Base-by-base conservation (phyloP, 2,329 filamentous ascomycete species). In the Clarireedia hainanense region DNA sequence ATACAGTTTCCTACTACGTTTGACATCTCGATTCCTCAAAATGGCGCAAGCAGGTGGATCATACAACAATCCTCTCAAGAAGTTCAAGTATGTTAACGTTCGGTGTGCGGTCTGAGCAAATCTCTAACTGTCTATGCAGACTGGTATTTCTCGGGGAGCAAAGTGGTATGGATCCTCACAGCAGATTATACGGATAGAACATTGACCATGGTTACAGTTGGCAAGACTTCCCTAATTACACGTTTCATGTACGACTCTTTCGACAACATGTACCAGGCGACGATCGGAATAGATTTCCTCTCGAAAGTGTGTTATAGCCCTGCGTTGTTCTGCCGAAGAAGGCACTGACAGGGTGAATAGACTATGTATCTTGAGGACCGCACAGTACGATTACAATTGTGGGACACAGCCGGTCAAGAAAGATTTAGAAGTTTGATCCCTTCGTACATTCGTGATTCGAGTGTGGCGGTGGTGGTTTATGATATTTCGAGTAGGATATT, bases 201-300 rank as follows among this genome's bases (percentile, higher is more conserved):
- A 40, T 62, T 67, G 52, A 65, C 59, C 40, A 42, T 48, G 43
- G n/a, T 47, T 49, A 60, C 72, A 97, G 94, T 99, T 67, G 94
- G 94, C 71, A 99, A 99, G 78, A 99, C 94, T 34, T 99, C 94
- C 60, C 77, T 99, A 67, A 99, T 99, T 72, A 99, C 94, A 64
- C 86, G 94, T 63, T 99, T 99, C 80, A 99, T 99, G 94, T 99
- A 99, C 80, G 94, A 99, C 75, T 97, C 94, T 48, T 99, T 99
- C 79, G 94, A 99, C 79, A 96, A 95, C 76, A 97, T 92, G 80
- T 99, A 99, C 77, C 94, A 99, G 75, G 94, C 94, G 57, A 99
- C 94, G 40, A 97, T 99, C 70, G 94, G 94, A 69, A 99, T 99
- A 76, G 94, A 99, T 75, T 99, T 99, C 71, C 83, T 99, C 64